phyloP scores from a whole-genome alignment of 139 green algal species.

The Chlorella ohadii region DNA sequence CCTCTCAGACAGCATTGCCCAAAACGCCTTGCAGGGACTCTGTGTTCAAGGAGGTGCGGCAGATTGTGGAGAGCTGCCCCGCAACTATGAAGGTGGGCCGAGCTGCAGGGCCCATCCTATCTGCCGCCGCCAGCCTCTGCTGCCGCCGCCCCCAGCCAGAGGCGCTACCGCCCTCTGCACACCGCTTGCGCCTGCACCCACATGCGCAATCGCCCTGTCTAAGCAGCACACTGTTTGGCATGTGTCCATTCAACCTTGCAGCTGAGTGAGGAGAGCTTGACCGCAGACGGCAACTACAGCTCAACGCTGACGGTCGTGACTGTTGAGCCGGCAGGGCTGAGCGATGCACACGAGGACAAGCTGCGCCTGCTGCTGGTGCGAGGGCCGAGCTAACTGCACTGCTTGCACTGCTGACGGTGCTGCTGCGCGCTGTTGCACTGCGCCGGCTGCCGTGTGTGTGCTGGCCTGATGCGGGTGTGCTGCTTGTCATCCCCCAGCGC shows the following conservation, averaged over 20 bases:
- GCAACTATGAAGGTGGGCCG: constrained; percentile 66
- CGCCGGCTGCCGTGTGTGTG: no score
- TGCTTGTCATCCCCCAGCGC: no score
- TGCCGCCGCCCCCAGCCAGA: no score
- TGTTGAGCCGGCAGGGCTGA: constrained; percentile 67
- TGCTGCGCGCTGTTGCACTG: no score
- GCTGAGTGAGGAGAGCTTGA: constrained; percentile 36
- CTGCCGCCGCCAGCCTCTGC: no score
- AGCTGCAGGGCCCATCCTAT: no score
- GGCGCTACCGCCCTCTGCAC: no score
- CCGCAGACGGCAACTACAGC: constrained; percentile 40
- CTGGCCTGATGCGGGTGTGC: no score
- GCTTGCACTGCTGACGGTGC: no score
- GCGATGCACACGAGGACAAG: constrained; percentile 47
- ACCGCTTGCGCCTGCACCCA: no score
- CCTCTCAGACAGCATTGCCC: background rate
- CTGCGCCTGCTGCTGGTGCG: constrained; percentile 65
- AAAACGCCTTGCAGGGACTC: constrained; percentile 52
- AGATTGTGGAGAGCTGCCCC: constrained; percentile 54
- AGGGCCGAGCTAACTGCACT: background rate
- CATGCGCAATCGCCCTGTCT: no score
- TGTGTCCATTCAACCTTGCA: background rate
- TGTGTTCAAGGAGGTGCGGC: constrained; percentile 58
- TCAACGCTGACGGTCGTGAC: constrained; percentile 62
- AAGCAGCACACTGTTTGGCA: background rate